Percentiles rank a stretch among this genome's conserved stretches.
Conservation (phyloP, 108 stramenopile genomes). For the Fistulifera solaris region DNA sequence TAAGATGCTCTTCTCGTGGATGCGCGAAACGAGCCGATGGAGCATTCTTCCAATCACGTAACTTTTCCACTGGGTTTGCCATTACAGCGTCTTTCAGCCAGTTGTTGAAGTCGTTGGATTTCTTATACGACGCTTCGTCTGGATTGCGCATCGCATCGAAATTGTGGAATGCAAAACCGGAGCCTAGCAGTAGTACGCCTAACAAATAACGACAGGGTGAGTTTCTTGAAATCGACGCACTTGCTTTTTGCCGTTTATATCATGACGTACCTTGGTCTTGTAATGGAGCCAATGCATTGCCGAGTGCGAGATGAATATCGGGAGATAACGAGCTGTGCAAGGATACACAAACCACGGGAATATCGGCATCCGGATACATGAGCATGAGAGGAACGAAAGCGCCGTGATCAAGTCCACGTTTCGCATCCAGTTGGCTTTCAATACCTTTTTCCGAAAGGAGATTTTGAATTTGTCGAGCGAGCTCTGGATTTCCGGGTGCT, state of each 20-base stretch:
- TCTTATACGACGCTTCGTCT: constrained; percentile 2
- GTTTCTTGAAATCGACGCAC: too few species aligned
- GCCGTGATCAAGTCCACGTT: constrained; percentile 81
- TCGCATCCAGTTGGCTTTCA: constrained; percentile 15
- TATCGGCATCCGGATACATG: constrained; percentile 67
- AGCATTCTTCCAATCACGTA: constrained; percentile 25
- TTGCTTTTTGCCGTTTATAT: neutral
- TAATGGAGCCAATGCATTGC: constrained; percentile 47
- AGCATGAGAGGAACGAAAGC: constrained; percentile 77
- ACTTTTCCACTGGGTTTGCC: neutral
- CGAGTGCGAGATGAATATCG: constrained; percentile 39
- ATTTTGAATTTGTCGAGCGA: constrained; percentile 35
- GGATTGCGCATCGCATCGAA: constrained; percentile 29
- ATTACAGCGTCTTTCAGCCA: constrained; percentile 32
- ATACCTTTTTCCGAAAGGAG: constrained; percentile 28
- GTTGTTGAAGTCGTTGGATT: constrained; percentile 21
- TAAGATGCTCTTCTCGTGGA: constrained; percentile 43
- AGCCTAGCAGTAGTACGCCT: constrained; percentile 59
- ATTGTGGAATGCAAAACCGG: constrained; percentile 70
- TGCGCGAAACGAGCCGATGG: constrained; percentile 30
- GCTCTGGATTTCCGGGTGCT: constrained; percentile 41
- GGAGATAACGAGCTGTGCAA: constrained; percentile 30
- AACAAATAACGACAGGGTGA: neutral
- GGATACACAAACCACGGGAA: constrained; percentile 74
- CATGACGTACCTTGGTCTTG: constrained; percentile 33